These are phyloP conservation scores for Chionographis japonica DNA, from an alignment of 106 monocot genomes.

Conservation along the genomic window DNA sequence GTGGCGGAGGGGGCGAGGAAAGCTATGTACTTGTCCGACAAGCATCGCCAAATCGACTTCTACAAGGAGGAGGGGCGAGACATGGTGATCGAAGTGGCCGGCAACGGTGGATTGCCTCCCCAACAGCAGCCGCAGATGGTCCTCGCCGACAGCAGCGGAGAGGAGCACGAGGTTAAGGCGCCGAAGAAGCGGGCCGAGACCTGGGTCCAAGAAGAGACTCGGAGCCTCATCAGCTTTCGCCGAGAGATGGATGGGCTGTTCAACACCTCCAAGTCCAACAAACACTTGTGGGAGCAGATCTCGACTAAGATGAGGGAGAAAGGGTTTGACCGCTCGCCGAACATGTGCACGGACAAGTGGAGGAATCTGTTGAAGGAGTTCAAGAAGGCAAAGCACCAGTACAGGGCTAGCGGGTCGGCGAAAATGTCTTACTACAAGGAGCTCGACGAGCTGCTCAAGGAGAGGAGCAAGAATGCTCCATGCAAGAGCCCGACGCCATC, in stretches of 20 bases:
- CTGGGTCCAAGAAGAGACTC: constrained; percentile 91
- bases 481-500: constrained; percentile 24
- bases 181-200: constrained; percentile 44
- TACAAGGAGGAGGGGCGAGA: constrained; percentile 56
- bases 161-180: constrained; percentile 4
- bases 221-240: constrained; percentile 61
- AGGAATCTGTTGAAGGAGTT: constrained; percentile 94
- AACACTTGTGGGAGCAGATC: constrained; percentile 93
- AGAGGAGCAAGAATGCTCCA: constrained; percentile 49
- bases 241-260: constrained; percentile 83
- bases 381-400: constrained; percentile 58
- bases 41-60: constrained; percentile 46
- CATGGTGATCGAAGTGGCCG: constrained; percentile 50
- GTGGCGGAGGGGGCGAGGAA: neutral
- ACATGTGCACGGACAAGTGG: constrained; percentile 99
- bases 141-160: constrained; percentile 49
- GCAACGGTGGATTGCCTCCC: constrained; percentile 21
- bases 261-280: constrained; percentile 94
- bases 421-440: constrained; percentile 96
- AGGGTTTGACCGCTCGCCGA: constrained; percentile 85
- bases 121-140: constrained; percentile 38
- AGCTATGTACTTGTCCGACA: constrained; percentile 64
- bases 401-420: constrained; percentile 45
- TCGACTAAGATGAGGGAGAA: constrained; percentile 82
- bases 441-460: constrained; percentile 89